Percentiles rank a stretch among this genome's conserved stretches.
These are phyloP conservation scores for Daldinia loculata DNA, from an alignment of 495 filamentous ascomycete species.

Conservation along the genomic window DNA sequence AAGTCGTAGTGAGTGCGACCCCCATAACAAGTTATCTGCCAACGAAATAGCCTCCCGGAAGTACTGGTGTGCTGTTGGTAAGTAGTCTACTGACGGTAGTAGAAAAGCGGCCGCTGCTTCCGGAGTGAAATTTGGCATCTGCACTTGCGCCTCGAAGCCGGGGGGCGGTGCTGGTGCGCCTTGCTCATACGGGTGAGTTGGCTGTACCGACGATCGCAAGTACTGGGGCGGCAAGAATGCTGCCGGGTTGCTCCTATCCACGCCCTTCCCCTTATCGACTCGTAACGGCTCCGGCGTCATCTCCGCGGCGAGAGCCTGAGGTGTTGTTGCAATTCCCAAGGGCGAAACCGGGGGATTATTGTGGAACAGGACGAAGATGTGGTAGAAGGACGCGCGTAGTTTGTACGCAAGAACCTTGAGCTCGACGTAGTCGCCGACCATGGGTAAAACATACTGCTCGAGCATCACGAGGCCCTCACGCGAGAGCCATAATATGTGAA, in stretches of 20 bases:
- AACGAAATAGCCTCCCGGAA: conserved; percentile 82
- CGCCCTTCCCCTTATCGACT: conserved; percentile 56
- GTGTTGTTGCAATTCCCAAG: conserved; percentile 46
- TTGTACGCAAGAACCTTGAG: conserved; percentile 90
- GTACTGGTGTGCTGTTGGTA: conserved; percentile 78
- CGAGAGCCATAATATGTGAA: conserved; percentile 95
- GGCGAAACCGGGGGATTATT: conserved; percentile 66
- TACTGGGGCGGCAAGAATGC: conserved; percentile 5
- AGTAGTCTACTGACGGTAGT: conserved; percentile 81
- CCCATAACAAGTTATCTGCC: conserved; percentile 78
- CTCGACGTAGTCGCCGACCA: conserved; percentile 74
- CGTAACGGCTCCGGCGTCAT: conserved; percentile 37
- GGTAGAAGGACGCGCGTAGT: conserved; percentile 90
- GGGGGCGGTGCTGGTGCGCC: conserved; percentile 61
- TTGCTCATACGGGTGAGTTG: conserved; percentile 53
- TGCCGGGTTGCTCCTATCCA: conserved; percentile 44
- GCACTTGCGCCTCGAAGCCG: conserved; percentile 52
- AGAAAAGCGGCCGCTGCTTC: conserved; percentile 72
- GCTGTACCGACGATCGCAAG: conserved; percentile 48
- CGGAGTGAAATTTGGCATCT: conserved; percentile 21
- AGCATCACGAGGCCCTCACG: conserved; percentile 88
- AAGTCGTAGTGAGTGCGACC: conserved; percentile 87
- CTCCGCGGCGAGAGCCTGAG: neutral
- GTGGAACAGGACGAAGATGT: conserved; percentile 96
- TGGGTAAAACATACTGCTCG: conserved; percentile 85